Conservation (phyloP, 768 basidiomycete species). For the Cyclocybe cylindracea region DNA sequence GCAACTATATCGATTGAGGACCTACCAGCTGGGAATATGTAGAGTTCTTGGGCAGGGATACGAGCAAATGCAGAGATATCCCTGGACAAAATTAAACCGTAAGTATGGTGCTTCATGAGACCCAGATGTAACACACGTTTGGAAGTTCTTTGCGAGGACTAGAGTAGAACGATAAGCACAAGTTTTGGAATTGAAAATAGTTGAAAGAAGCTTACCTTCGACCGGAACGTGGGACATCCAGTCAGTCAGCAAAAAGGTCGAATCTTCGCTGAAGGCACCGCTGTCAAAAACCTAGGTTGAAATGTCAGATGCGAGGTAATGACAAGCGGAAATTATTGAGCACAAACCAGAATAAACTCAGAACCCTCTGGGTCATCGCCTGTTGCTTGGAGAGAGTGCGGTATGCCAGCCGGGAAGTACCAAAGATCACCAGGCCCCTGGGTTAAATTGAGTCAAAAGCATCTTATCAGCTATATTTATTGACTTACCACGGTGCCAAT, state of each 20-base stretch:
- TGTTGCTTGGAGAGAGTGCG: constrained; percentile 57
- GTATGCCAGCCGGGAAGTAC: constrained; percentile 58
- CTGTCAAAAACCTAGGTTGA: constrained; percentile 28
- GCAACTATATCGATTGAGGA: constrained; percentile 3
- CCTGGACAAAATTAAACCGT: constrained; percentile 29
- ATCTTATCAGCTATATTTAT: too few species aligned
- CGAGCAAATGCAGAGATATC: constrained; percentile 47
- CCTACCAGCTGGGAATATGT: constrained; percentile 45
- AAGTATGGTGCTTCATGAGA: background rate
- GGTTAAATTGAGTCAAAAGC: background rate
- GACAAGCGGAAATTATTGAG: background rate
- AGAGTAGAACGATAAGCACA: background rate
- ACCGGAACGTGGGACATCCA: constrained; percentile 58
- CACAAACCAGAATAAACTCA: constrained; percentile 46
- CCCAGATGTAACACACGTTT: constrained; percentile 15
- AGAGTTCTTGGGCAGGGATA: constrained; percentile 52
- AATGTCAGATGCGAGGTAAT: background rate
- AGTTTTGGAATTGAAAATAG: constrained; percentile 20
- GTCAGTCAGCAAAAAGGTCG: constrained; percentile 52
- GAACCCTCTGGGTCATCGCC: constrained; percentile 45
- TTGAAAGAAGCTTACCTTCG: constrained; percentile 11
- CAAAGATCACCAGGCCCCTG: constrained; percentile 44
- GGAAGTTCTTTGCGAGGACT: constrained; percentile 62
- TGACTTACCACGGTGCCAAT: constrained; percentile 48
- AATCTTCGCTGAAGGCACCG: constrained; percentile 52